Evolutionary conservation across 2,329 filamentous ascomycete genomes (phyloP), one percentile per base, ranked within the genome.

Genomic region (Setomelanomma holmii): DNA sequence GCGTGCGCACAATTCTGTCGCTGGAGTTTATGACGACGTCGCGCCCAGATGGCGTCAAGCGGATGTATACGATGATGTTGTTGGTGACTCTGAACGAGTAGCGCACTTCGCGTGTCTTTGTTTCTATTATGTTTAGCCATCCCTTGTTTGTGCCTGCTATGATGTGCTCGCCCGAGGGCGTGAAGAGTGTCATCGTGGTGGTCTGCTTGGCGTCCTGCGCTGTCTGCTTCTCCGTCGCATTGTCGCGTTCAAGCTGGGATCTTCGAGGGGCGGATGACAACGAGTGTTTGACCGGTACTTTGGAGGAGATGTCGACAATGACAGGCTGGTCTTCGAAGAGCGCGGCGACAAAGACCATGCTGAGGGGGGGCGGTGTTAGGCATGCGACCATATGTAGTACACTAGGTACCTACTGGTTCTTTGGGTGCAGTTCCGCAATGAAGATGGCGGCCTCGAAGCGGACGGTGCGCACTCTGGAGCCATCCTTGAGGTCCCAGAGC

Each of bases 161-260:
- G 55, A 99, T 91, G 74, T 98, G 91, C 40, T 93, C 88, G 43
- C 95, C 95, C 0, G 87, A 84, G 1, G 87, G 84, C 0, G 91
- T 93, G 80, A 96, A 99, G 27, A 96, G 87, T 1, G 92, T 91
- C 20, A 92, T 92, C 4, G 93, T 98, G 0, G 95, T 98, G 72
- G 92, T 91, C 74, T 97, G 91, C 71, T 96, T 97, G 11, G 91
- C 91, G 69, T 98, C 93, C 69, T 96, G 91, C 41, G 91, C 92
- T 1, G 88, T 87, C 71, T 93, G 90, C 73, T 96, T 97, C 67
- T 96, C 91, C 52, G 86, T 88, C 17, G 86, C 82, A 41, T 88
- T 84, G 62, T 95, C 90, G 60, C 82, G 82, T 55, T 91, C 89
- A 49, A 84, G 79, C 49, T 87, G 84, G 5, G 86, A 81, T 64